These are phyloP conservation scores for Thelephora terrestris DNA, from an alignment of 1,284 basidiomycete species.

Conservation along the genomic window DNA sequence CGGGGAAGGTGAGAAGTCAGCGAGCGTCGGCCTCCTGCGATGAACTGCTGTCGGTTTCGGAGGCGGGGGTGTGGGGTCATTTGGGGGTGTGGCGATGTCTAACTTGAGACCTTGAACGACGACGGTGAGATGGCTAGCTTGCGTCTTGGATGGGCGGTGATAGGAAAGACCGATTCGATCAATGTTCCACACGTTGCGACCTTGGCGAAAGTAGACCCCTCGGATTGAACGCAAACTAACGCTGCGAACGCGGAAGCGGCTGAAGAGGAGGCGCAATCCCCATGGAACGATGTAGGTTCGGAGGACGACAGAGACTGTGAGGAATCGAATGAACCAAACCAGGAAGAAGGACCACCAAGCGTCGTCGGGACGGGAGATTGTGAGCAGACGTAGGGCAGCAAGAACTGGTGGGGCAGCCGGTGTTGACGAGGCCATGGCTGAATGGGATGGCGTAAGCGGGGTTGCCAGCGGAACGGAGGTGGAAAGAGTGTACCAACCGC, in stretches of 20 bases:
- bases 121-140: slow-evolving; percentile 43
- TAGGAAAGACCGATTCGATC: slow-evolving; percentile 59
- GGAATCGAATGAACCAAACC: slow-evolving; percentile 38
- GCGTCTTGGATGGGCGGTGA: slow-evolving; percentile 33
- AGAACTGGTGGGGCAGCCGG: too few relatives aligned
- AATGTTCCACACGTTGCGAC: slow-evolving; percentile 41
- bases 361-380: too few relatives aligned
- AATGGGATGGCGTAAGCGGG: too few relatives aligned
- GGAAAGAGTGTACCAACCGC: too few relatives aligned
- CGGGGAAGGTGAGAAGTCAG: slow-evolving; percentile 45
- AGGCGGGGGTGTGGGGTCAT: slow-evolving; percentile 10
- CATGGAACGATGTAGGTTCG: slow-evolving; percentile 58
- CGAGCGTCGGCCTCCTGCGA: slow-evolving; percentile 36
- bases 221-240: slow-evolving; percentile 67
- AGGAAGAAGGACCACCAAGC: slow-evolving; percentile 26
- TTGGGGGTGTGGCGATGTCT: slow-evolving; percentile 32
- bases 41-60: slow-evolving; percentile 13
- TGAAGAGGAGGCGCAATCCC: slow-evolving; percentile 45
- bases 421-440: too few relatives aligned
- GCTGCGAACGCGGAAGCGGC: slow-evolving; percentile 54
- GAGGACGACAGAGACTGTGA: slow-evolving; percentile 44
- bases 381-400: too few relatives aligned
- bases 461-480: too few relatives aligned
- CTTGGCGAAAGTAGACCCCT: slow-evolving; percentile 55
- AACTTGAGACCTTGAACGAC: slow-evolving; percentile 51